phyloP scores from a whole-genome alignment of 1,139 yeast species.

The Zygosaccharomyces pseudobailii region DNA sequence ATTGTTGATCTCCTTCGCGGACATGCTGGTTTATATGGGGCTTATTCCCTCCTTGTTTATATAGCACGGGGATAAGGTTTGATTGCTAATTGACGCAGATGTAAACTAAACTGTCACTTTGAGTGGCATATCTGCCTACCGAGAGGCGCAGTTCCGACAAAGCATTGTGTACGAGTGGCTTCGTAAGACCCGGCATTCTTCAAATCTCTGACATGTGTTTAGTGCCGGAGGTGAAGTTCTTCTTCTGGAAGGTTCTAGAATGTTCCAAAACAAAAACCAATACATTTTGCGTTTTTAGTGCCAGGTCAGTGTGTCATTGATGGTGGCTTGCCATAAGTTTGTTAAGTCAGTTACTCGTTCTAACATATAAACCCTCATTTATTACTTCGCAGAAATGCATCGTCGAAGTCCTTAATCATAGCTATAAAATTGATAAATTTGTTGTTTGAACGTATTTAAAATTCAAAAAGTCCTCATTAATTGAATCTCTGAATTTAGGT shows the following conservation, averaged over 20 bases:
- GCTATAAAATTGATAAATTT: too few relatives aligned
- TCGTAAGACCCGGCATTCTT: background rate
- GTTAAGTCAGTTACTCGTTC: too few relatives aligned
- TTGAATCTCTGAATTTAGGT: too few relatives aligned
- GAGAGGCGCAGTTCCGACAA: background rate
- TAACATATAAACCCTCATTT: too few relatives aligned
- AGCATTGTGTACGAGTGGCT: background rate
- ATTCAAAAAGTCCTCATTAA: too few relatives aligned
- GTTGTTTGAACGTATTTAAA: too few relatives aligned
- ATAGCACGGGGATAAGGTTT: background rate
- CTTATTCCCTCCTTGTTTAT: background rate
- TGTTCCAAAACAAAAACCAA: background rate
- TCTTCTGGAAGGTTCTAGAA: background rate
- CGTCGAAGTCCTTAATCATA: too few relatives aligned
- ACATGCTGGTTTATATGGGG: conserved; percentile 26
- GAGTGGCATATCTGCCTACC: background rate
- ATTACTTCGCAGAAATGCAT: too few relatives aligned
- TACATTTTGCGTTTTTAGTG: background rate
- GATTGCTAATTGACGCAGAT: background rate
- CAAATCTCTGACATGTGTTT: too few relatives aligned
- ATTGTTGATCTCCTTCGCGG: conserved; percentile 66
- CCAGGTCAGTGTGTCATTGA: background rate
- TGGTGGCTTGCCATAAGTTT: too few relatives aligned
- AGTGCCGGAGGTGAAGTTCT: too few relatives aligned
- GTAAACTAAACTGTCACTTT: background rate